Base-by-base conservation (phyloP, 495 filamentous ascomycete genomes). In the Aspergillus campestris region DNA sequence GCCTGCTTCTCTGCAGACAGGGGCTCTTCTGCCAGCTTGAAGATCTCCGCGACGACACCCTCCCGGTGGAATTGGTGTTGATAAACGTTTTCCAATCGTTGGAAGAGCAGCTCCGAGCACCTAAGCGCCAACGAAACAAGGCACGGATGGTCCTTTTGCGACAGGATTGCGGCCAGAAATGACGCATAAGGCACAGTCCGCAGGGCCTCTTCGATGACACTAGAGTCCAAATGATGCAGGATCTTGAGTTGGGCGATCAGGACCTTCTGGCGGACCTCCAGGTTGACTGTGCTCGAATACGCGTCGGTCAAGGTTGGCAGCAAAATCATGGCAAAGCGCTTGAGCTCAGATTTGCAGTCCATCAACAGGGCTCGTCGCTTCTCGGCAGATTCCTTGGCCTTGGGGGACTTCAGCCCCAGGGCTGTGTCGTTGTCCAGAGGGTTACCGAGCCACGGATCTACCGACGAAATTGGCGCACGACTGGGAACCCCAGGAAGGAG, bases 51-150 rank as follows among this genome's bases (percentile, higher is more conserved):
- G 53, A 99, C 90, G 13, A 99, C 92, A 33, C 94, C 94, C 65
- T 99, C 94, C 5, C 94, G 85, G 58, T 99, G 92, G 55, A 99
- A 94, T 52, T 97, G 94, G 56, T 95, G 88, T 33, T 86, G 85
- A 60, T 99, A 99, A 31, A 97, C 86, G 27, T 80, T 68, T 38
- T 87, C 86, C 8, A 97, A 65, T 11, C 94, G 83, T 49, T 82
- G 80, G 54, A 96, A 75, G 3, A 99, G 71, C 2, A 97, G 66
- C 60, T 97, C 89, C 1, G 89, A 83, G 35, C 90, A 91, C 53
- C 94, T 84, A 12, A 99, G 70, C 11, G 89, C 92, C 52, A 75
- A 82, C 31, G 87, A 85, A 10, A 97, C 90, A 7, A 99, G 69
- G 7, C 83, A 82, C 0, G 86, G 80, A 56, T 97, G 88, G 52